These are phyloP conservation scores for Solanum hybrid DNA, from an alignment of 305 asterid species.

Conservation along the genomic window DNA sequence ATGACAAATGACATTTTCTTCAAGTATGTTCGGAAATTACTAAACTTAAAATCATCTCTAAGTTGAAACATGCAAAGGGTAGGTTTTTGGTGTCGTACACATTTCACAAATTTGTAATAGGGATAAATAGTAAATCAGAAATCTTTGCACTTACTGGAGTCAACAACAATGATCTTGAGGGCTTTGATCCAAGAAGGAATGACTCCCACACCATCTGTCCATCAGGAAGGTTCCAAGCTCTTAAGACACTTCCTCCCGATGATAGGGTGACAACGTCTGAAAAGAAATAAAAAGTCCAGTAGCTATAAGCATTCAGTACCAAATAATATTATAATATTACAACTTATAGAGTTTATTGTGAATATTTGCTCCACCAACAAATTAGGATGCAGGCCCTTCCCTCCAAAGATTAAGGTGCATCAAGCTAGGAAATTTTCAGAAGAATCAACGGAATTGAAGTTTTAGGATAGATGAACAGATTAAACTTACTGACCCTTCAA, in stretches of 20 bases:
- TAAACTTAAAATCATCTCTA: not conserved
- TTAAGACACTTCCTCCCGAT: conserved; percentile 63
- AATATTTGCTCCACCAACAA: not conserved
- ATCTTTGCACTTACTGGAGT: conserved; percentile 53
- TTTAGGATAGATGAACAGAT: not conserved
- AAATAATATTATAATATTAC: not conserved
- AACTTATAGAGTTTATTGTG: not conserved
- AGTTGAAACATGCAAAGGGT: not conserved
- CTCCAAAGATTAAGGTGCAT: not conserved
- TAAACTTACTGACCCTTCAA: not conserved
- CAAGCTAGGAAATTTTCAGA: not conserved
- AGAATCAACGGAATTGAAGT: not conserved
- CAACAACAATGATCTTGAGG: conserved; percentile 47
- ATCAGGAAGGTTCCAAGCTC: conserved; percentile 99
- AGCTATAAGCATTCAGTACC: not conserved
- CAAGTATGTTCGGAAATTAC: not conserved
- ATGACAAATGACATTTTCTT: not conserved
- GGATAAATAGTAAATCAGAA: not conserved
- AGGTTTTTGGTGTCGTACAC: not conserved
- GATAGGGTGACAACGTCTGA: conserved; percentile 83
- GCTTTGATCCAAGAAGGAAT: conserved; percentile 43
- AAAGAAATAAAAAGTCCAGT: not conserved
- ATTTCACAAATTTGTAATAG: not conserved
- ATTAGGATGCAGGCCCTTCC: not conserved
- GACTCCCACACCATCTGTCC: conserved; percentile 99